Evolutionary conservation across 129 eudicot species (phyloP).

Genomic region (Deinandra increscens): DNA sequence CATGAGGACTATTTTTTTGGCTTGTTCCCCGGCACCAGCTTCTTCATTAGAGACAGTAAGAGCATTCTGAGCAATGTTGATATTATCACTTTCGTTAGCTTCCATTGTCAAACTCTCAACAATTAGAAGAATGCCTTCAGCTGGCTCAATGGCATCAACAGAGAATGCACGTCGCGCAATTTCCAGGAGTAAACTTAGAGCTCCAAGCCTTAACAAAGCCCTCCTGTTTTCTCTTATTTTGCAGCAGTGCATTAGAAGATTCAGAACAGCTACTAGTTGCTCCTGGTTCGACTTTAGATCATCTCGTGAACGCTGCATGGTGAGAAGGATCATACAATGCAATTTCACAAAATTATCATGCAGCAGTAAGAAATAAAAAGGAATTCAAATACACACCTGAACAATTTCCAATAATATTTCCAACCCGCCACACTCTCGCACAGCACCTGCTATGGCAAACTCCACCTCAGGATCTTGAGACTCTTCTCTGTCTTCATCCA

Average conservation of each 20-base stretch:
- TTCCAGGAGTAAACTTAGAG: slow-evolving; percentile 81
- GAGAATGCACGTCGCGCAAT: slow-evolving; percentile 96
- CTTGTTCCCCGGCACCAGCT: slow-evolving; percentile 88
- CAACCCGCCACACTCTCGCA: slow-evolving; percentile 91
- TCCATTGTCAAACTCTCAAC: slow-evolving; percentile 92
- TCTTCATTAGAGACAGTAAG: slow-evolving; percentile 80
- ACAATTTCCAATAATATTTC: slow-evolving; percentile 79
- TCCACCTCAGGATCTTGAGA: slow-evolving; percentile 98
- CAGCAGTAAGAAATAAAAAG: background rate
- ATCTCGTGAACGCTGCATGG: slow-evolving; percentile 75
- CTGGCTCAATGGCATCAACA: slow-evolving; percentile 98
- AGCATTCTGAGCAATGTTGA: slow-evolving; percentile 71
- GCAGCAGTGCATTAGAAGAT: slow-evolving; percentile 92
- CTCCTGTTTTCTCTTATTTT: slow-evolving; percentile 92
- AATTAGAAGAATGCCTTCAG: slow-evolving; percentile 94
- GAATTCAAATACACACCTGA: slow-evolving; percentile 51
- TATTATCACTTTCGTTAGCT: slow-evolving; percentile 91
- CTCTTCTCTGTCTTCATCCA: slow-evolving; percentile 97
- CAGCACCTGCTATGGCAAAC: slow-evolving; percentile 96
- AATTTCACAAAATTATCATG: background rate
- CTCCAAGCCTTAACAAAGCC: slow-evolving; percentile 79
- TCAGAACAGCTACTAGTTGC: slow-evolving; percentile 82
- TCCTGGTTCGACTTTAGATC: slow-evolving; percentile 96
- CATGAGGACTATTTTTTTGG: slow-evolving; percentile 95
- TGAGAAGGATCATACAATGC: background rate